These are phyloP conservation scores for Coemansia sp. DNA, from an alignment of 192 early-diverging fungal genomes.

Conservation along the genomic window DNA sequence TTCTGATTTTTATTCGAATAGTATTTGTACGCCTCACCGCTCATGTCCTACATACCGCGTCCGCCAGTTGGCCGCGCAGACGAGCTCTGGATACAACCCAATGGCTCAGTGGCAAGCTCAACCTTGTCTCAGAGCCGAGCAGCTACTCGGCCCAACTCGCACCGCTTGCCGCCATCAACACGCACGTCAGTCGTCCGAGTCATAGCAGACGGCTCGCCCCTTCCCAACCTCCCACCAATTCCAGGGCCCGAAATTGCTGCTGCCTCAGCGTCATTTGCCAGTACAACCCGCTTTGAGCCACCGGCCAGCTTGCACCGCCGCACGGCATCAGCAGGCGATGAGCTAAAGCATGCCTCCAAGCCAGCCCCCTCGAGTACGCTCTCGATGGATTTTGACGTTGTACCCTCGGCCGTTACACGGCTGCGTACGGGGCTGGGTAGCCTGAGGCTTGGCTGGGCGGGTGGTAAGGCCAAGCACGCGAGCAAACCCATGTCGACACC, in stretches of 20 bases:
- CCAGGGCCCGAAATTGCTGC: constrained; percentile 17
- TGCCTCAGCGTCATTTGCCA: constrained; percentile 1
- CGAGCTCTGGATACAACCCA: constrained; percentile 20
- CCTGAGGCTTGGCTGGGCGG: constrained; percentile 21
- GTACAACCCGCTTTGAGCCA: constrained; percentile 5
- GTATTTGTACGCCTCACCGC: not conserved
- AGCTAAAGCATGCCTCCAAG: not conserved
- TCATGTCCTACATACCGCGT: constrained; percentile 37
- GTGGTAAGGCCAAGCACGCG: constrained; percentile 11
- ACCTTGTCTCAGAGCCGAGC: not conserved
- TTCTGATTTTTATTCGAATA: not conserved
- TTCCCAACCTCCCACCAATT: constrained; percentile 32
- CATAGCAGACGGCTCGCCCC: constrained; percentile 15
- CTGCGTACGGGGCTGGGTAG: constrained; percentile 21
- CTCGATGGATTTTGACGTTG: not conserved
- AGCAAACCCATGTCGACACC: constrained; percentile 4
- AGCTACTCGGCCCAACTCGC: not conserved
- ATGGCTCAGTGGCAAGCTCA: constrained; percentile 20
- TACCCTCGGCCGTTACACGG: constrained; percentile 1
- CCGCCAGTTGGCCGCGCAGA: constrained; percentile 32
- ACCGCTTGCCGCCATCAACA: constrained; percentile 23
- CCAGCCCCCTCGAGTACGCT: not conserved
- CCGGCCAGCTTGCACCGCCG: constrained; percentile 10
- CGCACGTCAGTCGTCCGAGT: constrained; percentile 30
- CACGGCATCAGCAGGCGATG: constrained; percentile 21